phyloP scores from a whole-genome alignment of 176 grass and related monocot genomes.

The Aegilops speltoides region DNA sequence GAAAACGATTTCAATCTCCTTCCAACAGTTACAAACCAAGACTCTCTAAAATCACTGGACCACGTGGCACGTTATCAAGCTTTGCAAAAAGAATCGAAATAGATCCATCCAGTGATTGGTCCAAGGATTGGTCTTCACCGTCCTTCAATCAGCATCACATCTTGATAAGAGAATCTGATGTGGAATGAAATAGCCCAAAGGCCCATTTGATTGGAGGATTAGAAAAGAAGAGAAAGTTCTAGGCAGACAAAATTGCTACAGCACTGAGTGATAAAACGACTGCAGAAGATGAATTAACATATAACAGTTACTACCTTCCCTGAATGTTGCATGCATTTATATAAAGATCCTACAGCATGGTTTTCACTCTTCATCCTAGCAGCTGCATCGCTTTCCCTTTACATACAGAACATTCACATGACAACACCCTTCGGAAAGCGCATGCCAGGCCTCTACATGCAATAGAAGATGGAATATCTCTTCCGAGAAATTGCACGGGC shows the following conservation, averaged over 20 bases:
- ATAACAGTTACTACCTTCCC: conserved; percentile 33
- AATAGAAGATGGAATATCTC: conserved; percentile 23
- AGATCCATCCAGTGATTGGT: conserved; percentile 62
- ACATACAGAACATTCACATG: conserved; percentile 39
- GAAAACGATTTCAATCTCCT: conserved; percentile 47
- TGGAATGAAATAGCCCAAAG: conserved; percentile 52
- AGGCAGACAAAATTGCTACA: conserved; percentile 17
- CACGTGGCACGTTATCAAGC: conserved; percentile 7
- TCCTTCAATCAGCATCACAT: conserved; percentile 37
- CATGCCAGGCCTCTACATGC: not conserved
- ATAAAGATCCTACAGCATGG: conserved; percentile 1
- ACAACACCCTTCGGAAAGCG: conserved; percentile 24
- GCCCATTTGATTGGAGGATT: conserved; percentile 22
- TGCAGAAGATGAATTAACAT: conserved; percentile 4
- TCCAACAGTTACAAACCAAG: conserved; percentile 25
- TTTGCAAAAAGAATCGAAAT: conserved; percentile 35
- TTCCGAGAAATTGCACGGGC: not conserved
- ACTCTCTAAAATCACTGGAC: conserved; percentile 34
- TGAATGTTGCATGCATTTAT: conserved; percentile 26
- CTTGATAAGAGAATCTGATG: conserved; percentile 69
- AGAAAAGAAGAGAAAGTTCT: conserved; percentile 27
- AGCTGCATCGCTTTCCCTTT: conserved; percentile 22
- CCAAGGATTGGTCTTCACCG: conserved; percentile 24
- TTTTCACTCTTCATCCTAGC: conserved; percentile 29
- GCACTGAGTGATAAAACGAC: conserved; percentile 10